phyloP scores from a whole-genome alignment of 257 asterid genomes.

The Solanum lycopersicoides region DNA sequence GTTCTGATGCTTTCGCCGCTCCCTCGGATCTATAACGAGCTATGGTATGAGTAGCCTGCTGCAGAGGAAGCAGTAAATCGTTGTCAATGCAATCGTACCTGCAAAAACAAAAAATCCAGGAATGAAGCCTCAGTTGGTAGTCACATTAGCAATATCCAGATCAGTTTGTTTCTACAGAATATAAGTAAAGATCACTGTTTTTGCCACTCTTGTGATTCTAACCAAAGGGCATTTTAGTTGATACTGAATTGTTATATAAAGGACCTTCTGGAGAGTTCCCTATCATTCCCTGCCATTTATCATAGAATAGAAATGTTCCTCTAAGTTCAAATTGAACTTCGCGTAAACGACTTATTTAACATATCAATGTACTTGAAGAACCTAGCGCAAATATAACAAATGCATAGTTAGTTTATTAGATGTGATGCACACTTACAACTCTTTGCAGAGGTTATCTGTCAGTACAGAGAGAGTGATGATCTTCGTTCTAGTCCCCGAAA shows the following conservation, averaged over 20 bases:
- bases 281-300: not conserved
- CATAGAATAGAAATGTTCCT: not conserved
- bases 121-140: not conserved
- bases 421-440: not conserved
- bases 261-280: not conserved
- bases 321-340: not conserved
- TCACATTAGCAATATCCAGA: not conserved
- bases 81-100: slow-evolving; percentile 52
- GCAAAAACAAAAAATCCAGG: not conserved
- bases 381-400: not conserved
- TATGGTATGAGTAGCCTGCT: slow-evolving; percentile 20
- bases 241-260: not conserved
- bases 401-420: not conserved
- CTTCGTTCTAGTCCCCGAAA: slow-evolving; percentile 15
- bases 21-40: slow-evolving; percentile 42
- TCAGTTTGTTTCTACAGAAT: not conserved
- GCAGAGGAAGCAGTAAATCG: slow-evolving; percentile 31
- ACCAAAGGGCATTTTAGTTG: not conserved
- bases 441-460: slow-evolving; percentile 24
- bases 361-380: not conserved
- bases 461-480: slow-evolving; percentile 18
- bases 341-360: not conserved
- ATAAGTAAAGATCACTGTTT: not conserved
- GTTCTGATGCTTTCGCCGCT: slow-evolving; percentile 37
- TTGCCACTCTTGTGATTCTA: not conserved